These are phyloP conservation scores for Phaeoacremonium minimum DNA, from an alignment of 2,329 filamentous ascomycete species.

Conservation along the genomic window DNA sequence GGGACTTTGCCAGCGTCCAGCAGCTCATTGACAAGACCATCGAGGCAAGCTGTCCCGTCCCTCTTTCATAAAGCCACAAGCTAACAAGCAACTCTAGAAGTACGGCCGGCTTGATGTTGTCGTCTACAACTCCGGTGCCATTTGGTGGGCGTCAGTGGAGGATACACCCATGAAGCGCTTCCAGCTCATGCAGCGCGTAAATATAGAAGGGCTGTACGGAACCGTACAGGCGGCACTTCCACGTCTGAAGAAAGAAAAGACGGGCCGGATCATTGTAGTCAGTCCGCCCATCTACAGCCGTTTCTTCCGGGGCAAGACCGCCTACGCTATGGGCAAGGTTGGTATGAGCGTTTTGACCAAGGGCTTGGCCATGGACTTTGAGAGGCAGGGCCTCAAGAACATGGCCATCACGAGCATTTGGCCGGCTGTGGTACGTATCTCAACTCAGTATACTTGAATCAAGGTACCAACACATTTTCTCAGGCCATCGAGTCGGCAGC, in stretches of 20 bases:
- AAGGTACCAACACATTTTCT: background rate
- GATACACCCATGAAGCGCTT: conserved; percentile 74
- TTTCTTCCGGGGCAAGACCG: conserved; percentile 82
- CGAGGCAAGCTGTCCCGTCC: conserved; percentile 20
- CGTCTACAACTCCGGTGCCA: conserved; percentile 80
- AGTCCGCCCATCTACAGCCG: conserved; percentile 81
- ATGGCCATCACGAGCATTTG: conserved; percentile 82
- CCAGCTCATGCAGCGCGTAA: conserved; percentile 71
- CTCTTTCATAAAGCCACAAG: background rate
- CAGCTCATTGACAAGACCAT: conserved; percentile 55
- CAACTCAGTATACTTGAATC: background rate
- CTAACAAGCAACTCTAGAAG: conserved; percentile 20
- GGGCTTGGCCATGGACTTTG: conserved; percentile 78
- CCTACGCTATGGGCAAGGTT: conserved; percentile 75
- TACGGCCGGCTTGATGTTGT: conserved; percentile 68
- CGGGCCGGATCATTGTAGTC: conserved; percentile 69
- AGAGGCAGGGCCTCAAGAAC: conserved; percentile 55
- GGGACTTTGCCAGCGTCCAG: conserved; percentile 57
- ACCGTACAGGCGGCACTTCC: conserved; percentile 66
- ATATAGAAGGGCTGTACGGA: conserved; percentile 72
- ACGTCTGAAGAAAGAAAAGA: conserved; percentile 51
- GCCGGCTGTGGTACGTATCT: conserved; percentile 63
- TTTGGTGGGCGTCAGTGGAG: conserved; percentile 76
- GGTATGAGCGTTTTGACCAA: conserved; percentile 80
- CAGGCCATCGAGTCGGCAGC: conserved; percentile 70